Percentiles rank a stretch among this genome's conserved stretches.
Conservation (phyloP, 2,329 filamentous ascomycete genomes). For the Curvularia verruculosa region DNA sequence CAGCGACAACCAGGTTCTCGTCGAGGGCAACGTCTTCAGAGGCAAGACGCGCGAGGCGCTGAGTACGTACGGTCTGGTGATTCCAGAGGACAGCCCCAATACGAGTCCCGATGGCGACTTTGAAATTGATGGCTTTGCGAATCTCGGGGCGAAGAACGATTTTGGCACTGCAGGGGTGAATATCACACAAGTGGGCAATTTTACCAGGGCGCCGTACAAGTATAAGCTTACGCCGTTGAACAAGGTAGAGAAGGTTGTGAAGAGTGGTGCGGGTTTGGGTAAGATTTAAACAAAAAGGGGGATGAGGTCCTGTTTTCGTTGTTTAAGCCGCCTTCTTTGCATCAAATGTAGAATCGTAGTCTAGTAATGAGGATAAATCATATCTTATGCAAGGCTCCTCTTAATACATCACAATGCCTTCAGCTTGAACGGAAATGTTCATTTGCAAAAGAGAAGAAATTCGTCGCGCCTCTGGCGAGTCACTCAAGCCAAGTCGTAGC, state of each 20-base stretch:
- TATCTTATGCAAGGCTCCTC: background rate
- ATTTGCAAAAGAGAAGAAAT: background rate
- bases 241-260: conserved; percentile 52
- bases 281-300: conserved; percentile 37
- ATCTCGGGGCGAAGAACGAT: conserved; percentile 60
- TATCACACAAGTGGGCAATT: conserved; percentile 59
- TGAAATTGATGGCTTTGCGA: conserved; percentile 62
- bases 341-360: background rate
- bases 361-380: background rate
- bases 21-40: conserved; percentile 57
- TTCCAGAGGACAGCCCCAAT: conserved; percentile 62
- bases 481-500: background rate
- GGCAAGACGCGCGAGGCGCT: conserved; percentile 57
- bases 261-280: conserved; percentile 56
- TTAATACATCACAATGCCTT: background rate
- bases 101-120: conserved; percentile 60
- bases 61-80: conserved; percentile 61
- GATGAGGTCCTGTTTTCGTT: background rate
- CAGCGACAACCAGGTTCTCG: conserved; percentile 53
- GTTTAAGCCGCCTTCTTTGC: background rate
- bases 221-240: conserved; percentile 57
- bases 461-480: background rate
- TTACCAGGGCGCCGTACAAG: conserved; percentile 57
- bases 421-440: background rate
- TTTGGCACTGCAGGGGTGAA: conserved; percentile 58